These are phyloP conservation scores for Thelephora terrestris DNA, from an alignment of 1,284 basidiomycete species.

Conservation along the genomic window DNA sequence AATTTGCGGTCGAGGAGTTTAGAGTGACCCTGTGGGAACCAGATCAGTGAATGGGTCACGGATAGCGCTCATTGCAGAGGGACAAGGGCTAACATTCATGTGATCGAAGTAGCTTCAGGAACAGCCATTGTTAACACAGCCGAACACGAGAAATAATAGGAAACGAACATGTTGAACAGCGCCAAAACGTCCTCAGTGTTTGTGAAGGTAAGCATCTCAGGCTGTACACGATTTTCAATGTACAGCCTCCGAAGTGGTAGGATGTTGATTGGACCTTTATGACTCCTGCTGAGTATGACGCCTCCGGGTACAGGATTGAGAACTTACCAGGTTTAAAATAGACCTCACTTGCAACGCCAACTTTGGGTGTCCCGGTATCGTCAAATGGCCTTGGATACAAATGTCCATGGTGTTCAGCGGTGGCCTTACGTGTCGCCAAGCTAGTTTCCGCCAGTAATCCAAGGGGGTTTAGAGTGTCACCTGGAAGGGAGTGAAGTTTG, in stretches of 20 bases:
- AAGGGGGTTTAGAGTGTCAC: conserved; percentile 84
- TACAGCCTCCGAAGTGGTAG: conserved; percentile 76
- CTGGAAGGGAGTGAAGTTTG: conserved; percentile 81
- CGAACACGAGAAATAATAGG: conserved; percentile 9
- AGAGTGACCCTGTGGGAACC: conserved; percentile 46
- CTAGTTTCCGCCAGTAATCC: conserved; percentile 88
- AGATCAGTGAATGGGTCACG: conserved; percentile 10
- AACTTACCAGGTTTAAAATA: conserved; percentile 88
- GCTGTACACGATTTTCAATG: conserved; percentile 84
- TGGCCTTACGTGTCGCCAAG: conserved; percentile 69
- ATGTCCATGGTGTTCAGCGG: conserved; percentile 15
- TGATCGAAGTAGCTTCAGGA: conserved; percentile 60
- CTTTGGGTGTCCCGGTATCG: conserved; percentile 21
- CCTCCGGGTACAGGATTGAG: conserved; percentile 2
- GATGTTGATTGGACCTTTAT: conserved; percentile 75
- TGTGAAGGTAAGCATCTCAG: conserved; percentile 83
- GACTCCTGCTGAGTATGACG: conserved; percentile 6
- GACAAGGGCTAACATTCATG: conserved; percentile 47
- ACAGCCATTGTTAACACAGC: conserved; percentile 8
- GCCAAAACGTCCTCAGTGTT: conserved; percentile 78
- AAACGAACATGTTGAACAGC: conserved; percentile 81
- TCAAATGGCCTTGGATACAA: conserved; percentile 3
- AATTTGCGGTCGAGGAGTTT: conserved; percentile 75
- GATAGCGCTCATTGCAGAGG: conserved; percentile 5
- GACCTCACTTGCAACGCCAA: conserved; percentile 83